phyloP scores from a whole-genome alignment of 768 basidiomycete species.

The Mycena venus region DNA sequence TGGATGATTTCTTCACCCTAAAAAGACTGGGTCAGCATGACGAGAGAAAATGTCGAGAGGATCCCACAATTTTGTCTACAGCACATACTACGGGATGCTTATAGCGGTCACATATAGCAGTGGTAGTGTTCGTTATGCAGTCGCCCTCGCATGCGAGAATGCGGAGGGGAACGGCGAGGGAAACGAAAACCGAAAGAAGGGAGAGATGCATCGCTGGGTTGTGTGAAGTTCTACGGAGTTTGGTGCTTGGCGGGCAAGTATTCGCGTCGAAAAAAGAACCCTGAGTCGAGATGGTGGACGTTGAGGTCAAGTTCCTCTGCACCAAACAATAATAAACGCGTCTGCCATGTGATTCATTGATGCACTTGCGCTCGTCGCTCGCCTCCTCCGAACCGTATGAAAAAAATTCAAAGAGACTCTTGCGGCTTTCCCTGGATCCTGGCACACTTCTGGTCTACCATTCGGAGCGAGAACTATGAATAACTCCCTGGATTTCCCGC shows the following conservation, averaged over 20 bases:
- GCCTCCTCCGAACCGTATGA: too few relatives aligned
- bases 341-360: neutral
- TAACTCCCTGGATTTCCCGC: neutral
- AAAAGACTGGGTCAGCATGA: conserved; percentile 17
- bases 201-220: conserved; percentile 32
- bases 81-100: conserved; percentile 53
- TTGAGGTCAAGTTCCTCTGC: neutral
- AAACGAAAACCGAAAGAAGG: conserved; percentile 35
- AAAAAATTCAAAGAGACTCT: neutral
- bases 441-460: too few relatives aligned
- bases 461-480: neutral
- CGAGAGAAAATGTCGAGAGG: neutral
- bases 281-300: neutral
- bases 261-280: neutral
- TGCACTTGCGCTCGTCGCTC: too few relatives aligned
- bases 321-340: conserved; percentile 11
- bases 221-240: neutral
- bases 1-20: conserved; percentile 24
- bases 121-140: conserved; percentile 73
- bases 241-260: conserved; percentile 17
- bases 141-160: conserved; percentile 77
- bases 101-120: conserved; percentile 67
- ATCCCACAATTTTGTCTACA: conserved; percentile 58
- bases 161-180: conserved; percentile 49
- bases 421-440: neutral